Conservation (phyloP, 352 stramenopile genomes). For the Globisporangium mamillatum region DNA sequence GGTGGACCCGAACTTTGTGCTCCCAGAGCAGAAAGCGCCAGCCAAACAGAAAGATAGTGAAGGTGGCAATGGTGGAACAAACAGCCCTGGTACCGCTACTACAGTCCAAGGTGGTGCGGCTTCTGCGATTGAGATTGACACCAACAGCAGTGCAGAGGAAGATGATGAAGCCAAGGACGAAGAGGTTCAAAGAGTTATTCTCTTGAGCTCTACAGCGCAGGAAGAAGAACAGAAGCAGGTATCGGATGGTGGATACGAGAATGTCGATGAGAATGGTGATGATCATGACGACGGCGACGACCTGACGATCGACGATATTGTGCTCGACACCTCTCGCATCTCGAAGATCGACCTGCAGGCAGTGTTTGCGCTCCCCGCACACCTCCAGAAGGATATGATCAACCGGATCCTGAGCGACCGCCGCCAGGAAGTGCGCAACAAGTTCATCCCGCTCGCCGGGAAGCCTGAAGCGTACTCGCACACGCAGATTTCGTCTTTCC, state of each 20-base stretch:
- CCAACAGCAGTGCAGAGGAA: neutral
- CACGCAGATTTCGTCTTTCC: constrained; percentile 95
- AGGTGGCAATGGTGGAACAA: constrained; percentile 7
- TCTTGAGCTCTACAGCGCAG: neutral
- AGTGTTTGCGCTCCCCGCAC: constrained; percentile 86
- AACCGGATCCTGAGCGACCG: constrained; percentile 85
- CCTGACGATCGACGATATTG: constrained; percentile 61
- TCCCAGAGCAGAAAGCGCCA: constrained; percentile 25
- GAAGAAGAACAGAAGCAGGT: neutral
- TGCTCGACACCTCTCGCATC: constrained; percentile 49
- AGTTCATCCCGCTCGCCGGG: constrained; percentile 95
- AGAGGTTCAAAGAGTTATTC: neutral
- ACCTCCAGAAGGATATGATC: constrained; percentile 93
- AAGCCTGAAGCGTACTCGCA: constrained; percentile 94
- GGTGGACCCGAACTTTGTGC: constrained; percentile 52
- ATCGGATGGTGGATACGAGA: neutral
- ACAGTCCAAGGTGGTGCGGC: neutral
- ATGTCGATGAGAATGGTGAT: neutral
- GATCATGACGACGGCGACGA: constrained; percentile 26
- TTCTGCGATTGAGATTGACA: constrained; percentile 12
- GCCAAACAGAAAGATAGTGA: neutral
- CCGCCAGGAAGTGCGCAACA: constrained; percentile 86
- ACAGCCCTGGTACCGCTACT: neutral
- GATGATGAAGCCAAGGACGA: constrained; percentile 3
- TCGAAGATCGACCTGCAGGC: constrained; percentile 80